These are phyloP conservation scores for Beauveria varroae DNA, from an alignment of 2,329 filamentous ascomycete genomes.

Conservation along the genomic window DNA sequence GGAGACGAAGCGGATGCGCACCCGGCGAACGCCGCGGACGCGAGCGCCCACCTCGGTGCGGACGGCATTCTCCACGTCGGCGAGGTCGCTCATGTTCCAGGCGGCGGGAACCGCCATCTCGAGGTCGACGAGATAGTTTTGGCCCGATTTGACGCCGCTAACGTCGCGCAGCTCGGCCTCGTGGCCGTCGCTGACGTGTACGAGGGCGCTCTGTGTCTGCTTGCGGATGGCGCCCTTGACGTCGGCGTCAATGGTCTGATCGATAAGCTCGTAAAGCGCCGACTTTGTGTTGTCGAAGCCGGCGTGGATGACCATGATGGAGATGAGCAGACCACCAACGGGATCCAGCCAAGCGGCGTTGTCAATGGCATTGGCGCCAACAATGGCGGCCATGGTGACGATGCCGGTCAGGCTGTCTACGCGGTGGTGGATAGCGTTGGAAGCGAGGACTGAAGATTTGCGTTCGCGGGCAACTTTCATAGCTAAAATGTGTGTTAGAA, in stretches of 20 bases:
- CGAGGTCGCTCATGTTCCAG: slow-evolving; percentile 68
- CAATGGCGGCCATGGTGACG: slow-evolving; percentile 82
- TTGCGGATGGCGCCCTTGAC: slow-evolving; percentile 65
- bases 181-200: slow-evolving; percentile 43
- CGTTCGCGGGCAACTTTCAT: slow-evolving; percentile 94
- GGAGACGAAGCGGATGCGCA: slow-evolving; percentile 77
- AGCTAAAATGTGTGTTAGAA: slow-evolving; percentile 44
- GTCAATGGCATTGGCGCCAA: slow-evolving; percentile 77
- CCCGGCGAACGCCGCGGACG: slow-evolving; percentile 74
- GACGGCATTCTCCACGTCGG: slow-evolving; percentile 64
- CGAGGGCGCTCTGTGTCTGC: slow-evolving; percentile 54
- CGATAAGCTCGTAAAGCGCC: slow-evolving; percentile 82
- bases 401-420: slow-evolving; percentile 93
- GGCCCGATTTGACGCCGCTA: slow-evolving; percentile 88
- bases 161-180: slow-evolving; percentile 68
- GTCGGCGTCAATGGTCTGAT: slow-evolving; percentile 80
- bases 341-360: slow-evolving; percentile 91
- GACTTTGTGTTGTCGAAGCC: slow-evolving; percentile 79
- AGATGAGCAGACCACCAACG: slow-evolving; percentile 86
- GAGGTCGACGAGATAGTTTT: slow-evolving; percentile 90
- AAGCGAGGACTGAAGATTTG: slow-evolving; percentile 91
- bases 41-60: slow-evolving; percentile 65
- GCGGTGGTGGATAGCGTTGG: slow-evolving; percentile 93
- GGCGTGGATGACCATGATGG: slow-evolving; percentile 84
- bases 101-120: slow-evolving; percentile 71